Evolutionary conservation across 306 rosid genomes (phyloP).

Genomic region (Sphenostylis stenocarpa): DNA sequence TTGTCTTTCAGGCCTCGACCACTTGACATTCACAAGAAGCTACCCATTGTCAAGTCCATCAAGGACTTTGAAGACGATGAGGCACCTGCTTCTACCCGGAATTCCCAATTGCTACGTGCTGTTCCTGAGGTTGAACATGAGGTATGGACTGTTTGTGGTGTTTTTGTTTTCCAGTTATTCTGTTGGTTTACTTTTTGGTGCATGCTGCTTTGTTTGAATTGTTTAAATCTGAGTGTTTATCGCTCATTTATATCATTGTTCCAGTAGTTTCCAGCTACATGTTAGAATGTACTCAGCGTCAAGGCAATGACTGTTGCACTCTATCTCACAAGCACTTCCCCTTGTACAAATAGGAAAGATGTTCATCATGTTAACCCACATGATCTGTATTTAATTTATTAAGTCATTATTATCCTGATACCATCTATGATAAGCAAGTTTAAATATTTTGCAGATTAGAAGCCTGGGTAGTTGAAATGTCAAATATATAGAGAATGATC

Average conservation of each 20-base stretch:
- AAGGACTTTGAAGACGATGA: slow-evolving; percentile 63
- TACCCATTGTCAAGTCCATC: slow-evolving; percentile 56
- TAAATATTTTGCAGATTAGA: background rate
- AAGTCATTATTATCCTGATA: slow-evolving; percentile 1
- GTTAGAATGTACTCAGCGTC: slow-evolving; percentile 19
- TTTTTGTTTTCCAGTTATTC: slow-evolving; percentile 5
- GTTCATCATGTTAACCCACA: background rate
- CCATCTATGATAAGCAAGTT: background rate
- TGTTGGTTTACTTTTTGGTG: background rate
- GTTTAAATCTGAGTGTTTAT: background rate
- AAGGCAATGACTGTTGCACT: slow-evolving; percentile 8
- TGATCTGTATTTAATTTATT: background rate
- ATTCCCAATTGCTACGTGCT: slow-evolving; percentile 51
- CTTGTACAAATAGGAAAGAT: slow-evolving; percentile 14
- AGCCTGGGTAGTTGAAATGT: slow-evolving; percentile 25
- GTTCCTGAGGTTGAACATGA: slow-evolving; percentile 50
- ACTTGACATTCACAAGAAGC: slow-evolving; percentile 63
- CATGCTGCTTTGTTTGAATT: background rate
- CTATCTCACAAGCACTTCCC: slow-evolving; percentile 6
- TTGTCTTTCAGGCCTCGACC: slow-evolving; percentile 59
- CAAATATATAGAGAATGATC: slow-evolving; percentile 8
- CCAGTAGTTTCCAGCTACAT: slow-evolving; percentile 6
- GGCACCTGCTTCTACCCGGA: slow-evolving; percentile 50
- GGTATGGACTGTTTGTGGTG: slow-evolving; percentile 21
- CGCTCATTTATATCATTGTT: background rate